Conservation (phyloP, 2,329 filamentous ascomycete genomes). For the Hirsutella thompsonii region DNA sequence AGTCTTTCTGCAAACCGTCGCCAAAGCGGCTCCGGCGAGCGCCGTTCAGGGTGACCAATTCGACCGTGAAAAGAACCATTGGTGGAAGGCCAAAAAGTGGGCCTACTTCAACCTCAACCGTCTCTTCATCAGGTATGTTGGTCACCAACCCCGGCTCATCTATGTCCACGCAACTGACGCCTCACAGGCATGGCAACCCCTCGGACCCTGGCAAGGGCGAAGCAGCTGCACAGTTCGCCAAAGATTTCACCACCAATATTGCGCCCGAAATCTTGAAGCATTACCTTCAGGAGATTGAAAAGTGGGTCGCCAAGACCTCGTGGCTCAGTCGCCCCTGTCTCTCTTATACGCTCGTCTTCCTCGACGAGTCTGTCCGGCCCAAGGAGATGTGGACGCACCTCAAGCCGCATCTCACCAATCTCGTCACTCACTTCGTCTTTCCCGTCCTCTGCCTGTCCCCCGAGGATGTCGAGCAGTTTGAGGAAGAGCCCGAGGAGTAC, state of each 20-base stretch:
- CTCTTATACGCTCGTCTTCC: conserved; percentile 85
- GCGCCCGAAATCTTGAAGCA: conserved; percentile 93
- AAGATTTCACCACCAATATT: conserved; percentile 81
- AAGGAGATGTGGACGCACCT: conserved; percentile 95
- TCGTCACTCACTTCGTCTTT: conserved; percentile 92
- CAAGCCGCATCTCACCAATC: conserved; percentile 82
- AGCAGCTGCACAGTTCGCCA: conserved; percentile 71
- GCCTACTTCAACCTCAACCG: conserved; percentile 95
- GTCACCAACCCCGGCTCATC: background rate
- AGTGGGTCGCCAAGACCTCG: conserved; percentile 87
- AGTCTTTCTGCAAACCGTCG: conserved; percentile 80
- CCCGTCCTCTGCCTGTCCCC: conserved; percentile 85
- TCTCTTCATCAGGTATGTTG: conserved; percentile 69
- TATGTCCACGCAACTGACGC: background rate
- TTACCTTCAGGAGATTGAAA: conserved; percentile 89
- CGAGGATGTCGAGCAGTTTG: conserved; percentile 87
- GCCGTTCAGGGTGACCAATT: conserved; percentile 74
- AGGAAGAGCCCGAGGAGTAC: conserved; percentile 91
- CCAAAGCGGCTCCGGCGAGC: conserved; percentile 67
- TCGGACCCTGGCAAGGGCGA: conserved; percentile 59
- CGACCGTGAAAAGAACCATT: conserved; percentile 87
- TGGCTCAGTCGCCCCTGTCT: conserved; percentile 94
- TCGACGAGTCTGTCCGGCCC: conserved; percentile 94
- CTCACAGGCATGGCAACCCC: conserved; percentile 74
- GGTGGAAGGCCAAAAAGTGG: conserved; percentile 99